Percentiles rank a stretch among this genome's conserved stretches.
Evolutionary conservation across 1,139 yeast genomes (phyloP).

Genomic region (Yamadazyma triangularis): DNA sequence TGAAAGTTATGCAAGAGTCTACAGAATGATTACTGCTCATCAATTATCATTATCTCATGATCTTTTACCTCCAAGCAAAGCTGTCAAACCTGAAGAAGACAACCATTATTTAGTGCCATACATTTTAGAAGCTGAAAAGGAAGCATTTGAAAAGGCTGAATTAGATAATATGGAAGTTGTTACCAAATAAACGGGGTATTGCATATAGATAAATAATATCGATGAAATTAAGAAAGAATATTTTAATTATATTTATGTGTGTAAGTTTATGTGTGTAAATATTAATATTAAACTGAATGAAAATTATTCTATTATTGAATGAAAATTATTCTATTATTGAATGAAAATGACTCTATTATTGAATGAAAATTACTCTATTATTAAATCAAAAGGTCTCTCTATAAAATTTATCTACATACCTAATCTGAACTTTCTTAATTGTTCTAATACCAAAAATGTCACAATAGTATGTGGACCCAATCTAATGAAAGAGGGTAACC

Average conservation of each 20-base stretch:
- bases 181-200: slow-evolving; percentile 2
- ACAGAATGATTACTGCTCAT: slow-evolving; percentile 87
- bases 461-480: slow-evolving; percentile 88
- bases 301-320: no score
- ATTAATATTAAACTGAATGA: background rate
- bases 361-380: no score
- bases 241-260: background rate
- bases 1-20: slow-evolving; percentile 85
- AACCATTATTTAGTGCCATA: slow-evolving; percentile 81
- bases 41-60: slow-evolving; percentile 84
- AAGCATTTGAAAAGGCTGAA: slow-evolving; percentile 80
- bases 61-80: slow-evolving; percentile 76
- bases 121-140: slow-evolving; percentile 92
- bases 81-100: slow-evolving; percentile 79
- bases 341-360: no score
- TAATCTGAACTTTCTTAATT: slow-evolving; percentile 54
- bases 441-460: slow-evolving; percentile 78
- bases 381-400: slow-evolving; percentile 1
- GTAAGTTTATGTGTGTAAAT: slow-evolving; percentile 1
- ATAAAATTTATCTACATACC: slow-evolving; percentile 35
- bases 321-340: no score
- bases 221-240: background rate
- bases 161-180: slow-evolving; percentile 68
- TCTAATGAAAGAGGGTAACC: slow-evolving; percentile 85
- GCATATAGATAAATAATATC: slow-evolving; percentile 3